phyloP scores from a whole-genome alignment of 192 early-diverging fungal species.

The Linnemannia exigua region DNA sequence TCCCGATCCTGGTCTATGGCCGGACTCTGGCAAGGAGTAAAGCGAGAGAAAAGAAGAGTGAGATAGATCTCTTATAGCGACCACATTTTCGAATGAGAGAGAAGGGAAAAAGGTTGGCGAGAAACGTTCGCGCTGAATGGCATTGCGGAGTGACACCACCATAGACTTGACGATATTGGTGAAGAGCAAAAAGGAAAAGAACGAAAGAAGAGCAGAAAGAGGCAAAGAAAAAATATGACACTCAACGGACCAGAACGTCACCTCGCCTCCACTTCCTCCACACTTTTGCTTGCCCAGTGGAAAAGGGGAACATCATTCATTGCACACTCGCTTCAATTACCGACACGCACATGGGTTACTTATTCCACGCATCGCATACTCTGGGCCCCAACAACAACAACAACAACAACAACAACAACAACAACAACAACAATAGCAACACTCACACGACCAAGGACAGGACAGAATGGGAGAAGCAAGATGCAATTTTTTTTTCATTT shows the following conservation, averaged over 20 bases:
- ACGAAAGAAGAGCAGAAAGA: neutral
- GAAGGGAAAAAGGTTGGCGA: neutral
- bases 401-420: no score
- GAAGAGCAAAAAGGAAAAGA: neutral
- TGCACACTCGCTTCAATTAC: neutral
- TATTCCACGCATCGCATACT: neutral
- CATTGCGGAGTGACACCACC: neutral
- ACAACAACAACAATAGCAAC: no score
- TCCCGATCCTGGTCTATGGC: neutral
- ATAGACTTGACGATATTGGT: neutral
- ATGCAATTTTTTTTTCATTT: no score
- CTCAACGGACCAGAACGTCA: neutral
- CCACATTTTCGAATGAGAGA: neutral
- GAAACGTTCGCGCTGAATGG: neutral
- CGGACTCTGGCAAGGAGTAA: neutral
- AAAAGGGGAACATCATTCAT: neutral
- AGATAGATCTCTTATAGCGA: neutral
- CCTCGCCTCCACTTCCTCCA: neutral
- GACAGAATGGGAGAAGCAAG: no score
- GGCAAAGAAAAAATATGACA: neutral
- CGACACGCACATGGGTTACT: neutral
- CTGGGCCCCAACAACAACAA: no score
- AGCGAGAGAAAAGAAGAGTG: neutral
- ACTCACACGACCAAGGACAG: no score
- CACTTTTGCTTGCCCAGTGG: neutral